Percentiles rank a stretch among this genome's conserved stretches.
phyloP scores from a whole-genome alignment of 257 asterid species.

The Jasminum sambac region DNA sequence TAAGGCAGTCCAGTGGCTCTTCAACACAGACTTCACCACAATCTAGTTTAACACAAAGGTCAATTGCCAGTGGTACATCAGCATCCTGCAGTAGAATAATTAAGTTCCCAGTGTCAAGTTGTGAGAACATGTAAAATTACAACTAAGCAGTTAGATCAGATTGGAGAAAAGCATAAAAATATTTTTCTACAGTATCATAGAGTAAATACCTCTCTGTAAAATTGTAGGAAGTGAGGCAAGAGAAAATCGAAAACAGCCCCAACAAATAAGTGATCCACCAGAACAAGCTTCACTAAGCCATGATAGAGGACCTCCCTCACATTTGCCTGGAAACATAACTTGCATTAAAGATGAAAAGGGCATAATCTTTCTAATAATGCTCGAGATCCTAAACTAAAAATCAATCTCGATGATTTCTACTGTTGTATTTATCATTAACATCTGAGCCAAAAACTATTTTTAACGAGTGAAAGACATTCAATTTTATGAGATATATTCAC shows the following conservation, averaged over 20 bases:
- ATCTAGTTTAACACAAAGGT: conserved; percentile 61
- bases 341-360: conserved; percentile 8
- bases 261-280: conserved; percentile 67
- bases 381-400: conserved; percentile 4
- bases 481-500: conserved; percentile 1
- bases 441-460: background rate
- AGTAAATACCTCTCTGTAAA: conserved; percentile 63
- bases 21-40: conserved; percentile 54
- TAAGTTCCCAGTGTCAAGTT: conserved; percentile 7
- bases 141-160: background rate
- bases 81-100: conserved; percentile 52
- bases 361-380: background rate
- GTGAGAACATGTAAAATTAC: conserved; percentile 6
- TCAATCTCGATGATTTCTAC: background rate
- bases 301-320: conserved; percentile 63
- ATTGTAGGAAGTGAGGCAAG: conserved; percentile 69
- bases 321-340: conserved; percentile 51
- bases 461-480: conserved; percentile 11
- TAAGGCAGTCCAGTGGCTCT: conserved; percentile 85
- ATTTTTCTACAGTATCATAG: background rate
- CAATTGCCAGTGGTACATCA: conserved; percentile 47
- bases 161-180: conserved; percentile 18
- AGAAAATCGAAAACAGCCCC: conserved; percentile 64
- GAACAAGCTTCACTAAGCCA: conserved; percentile 74
- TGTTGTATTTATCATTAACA: background rate